These are phyloP conservation scores for Trichoderma aggressivum DNA, from an alignment of 2,329 filamentous ascomycete species.

Conservation along the genomic window DNA sequence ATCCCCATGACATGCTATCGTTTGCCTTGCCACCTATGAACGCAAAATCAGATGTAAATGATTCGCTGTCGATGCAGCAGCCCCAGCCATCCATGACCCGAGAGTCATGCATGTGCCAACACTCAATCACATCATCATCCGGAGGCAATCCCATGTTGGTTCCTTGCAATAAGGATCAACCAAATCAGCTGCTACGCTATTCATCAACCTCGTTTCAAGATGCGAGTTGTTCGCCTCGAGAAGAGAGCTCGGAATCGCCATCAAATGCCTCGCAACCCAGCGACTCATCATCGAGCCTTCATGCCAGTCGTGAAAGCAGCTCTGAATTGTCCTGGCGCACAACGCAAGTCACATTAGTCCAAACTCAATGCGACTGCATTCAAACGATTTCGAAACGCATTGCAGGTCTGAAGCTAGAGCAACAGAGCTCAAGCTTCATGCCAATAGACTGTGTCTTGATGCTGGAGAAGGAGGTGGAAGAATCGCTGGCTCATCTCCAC, in stretches of 20 bases:
- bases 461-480: slow-evolving; percentile 8
- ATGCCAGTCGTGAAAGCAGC: neutral
- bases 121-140: neutral
- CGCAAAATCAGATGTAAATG: neutral
- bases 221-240: neutral
- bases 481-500: neutral
- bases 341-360: neutral
- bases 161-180: neutral
- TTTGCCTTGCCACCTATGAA: neutral
- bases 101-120: neutral
- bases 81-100: neutral
- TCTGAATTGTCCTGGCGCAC: neutral
- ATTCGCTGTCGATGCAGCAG: neutral
- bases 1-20: neutral
- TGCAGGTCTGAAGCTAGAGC: neutral
- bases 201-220: neutral
- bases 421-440: neutral
- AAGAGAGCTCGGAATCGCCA: neutral
- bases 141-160: neutral
- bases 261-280: neutral
- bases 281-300: neutral
- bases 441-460: slow-evolving; percentile 11
- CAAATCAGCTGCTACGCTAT: neutral
- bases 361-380: neutral
- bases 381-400: neutral